Percentiles rank a stretch among this genome's conserved stretches.
These are phyloP conservation scores for Blastobotrys arbuscula DNA, from an alignment of 1,139 yeast genomes.

Conservation along the genomic window DNA sequence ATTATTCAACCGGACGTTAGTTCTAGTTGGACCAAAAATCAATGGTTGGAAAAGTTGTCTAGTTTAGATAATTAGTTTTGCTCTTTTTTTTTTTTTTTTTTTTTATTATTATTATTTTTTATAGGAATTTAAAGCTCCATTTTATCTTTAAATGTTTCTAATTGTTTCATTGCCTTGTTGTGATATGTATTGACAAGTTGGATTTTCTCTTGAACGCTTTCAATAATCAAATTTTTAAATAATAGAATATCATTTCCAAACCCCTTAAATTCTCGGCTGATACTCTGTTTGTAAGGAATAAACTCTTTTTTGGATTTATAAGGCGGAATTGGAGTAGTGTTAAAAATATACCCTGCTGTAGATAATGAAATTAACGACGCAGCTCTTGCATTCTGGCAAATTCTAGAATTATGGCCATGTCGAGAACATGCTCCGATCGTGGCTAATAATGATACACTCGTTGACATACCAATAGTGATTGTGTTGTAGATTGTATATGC, in stretches of 20 bases:
- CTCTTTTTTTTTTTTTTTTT: background rate
- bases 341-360: constrained; percentile 10
- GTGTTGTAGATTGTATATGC: constrained; percentile 6
- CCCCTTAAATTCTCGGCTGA: background rate
- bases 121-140: background rate
- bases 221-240: background rate
- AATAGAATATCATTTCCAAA: background rate
- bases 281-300: constrained; percentile 2
- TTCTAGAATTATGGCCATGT: background rate
- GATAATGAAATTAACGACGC: background rate
- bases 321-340: constrained; percentile 1
- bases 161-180: background rate
- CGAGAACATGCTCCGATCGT: background rate
- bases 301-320: constrained; percentile 2
- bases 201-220: background rate
- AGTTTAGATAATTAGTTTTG: background rate
- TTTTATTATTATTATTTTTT: background rate
- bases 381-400: constrained; percentile 4
- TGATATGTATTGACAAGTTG: background rate
- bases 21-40: constrained; percentile 30
- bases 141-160: background rate
- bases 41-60: constrained; percentile 30
- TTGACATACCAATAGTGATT: constrained; percentile 7
- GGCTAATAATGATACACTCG: constrained; percentile 5
- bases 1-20: constrained; percentile 43